Conservation (phyloP, 768 basidiomycete species). For the Auricularia heimuer region DNA sequence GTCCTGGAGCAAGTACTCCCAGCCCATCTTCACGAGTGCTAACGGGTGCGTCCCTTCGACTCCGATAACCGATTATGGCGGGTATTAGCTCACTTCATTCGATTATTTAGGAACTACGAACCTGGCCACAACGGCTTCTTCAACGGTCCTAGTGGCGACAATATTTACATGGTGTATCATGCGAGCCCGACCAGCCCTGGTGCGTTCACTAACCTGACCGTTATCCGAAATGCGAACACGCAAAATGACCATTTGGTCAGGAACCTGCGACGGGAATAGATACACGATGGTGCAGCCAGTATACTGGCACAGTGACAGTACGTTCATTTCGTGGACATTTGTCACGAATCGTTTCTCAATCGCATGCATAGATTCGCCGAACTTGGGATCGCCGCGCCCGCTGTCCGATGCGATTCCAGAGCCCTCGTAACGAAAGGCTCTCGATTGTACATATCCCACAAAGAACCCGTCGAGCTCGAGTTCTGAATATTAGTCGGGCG, state of each 20-base stretch:
- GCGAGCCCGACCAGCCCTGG: constrained; percentile 7
- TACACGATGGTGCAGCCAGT: constrained; percentile 8
- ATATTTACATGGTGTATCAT: constrained; percentile 5
- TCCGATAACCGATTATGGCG: not conserved
- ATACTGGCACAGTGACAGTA: constrained; percentile 6
- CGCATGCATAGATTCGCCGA: not conserved
- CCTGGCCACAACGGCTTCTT: constrained; percentile 11
- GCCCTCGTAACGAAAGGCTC: not conserved
- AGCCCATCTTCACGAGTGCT: not conserved
- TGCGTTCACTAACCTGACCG: not conserved
- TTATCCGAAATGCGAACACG: too few relatives aligned
- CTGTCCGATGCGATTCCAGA: not conserved
- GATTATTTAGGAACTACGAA: constrained; percentile 3
- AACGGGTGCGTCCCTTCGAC: not conserved
- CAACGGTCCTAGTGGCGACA: constrained; percentile 3
- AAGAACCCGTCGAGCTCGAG: too few relatives aligned
- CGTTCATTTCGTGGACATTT: not conserved
- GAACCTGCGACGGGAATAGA: constrained; percentile 7
- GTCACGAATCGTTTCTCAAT: not conserved
- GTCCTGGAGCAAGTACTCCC: constrained; percentile 5
- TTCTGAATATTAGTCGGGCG: too few relatives aligned
- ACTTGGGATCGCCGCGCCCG: constrained; percentile 1
- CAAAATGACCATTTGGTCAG: not conserved
- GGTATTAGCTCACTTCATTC: not conserved
- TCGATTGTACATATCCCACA: too few relatives aligned